Base-by-base conservation (phyloP, 352 stramenopile genomes). In the Pythium aristosporum region DNA sequence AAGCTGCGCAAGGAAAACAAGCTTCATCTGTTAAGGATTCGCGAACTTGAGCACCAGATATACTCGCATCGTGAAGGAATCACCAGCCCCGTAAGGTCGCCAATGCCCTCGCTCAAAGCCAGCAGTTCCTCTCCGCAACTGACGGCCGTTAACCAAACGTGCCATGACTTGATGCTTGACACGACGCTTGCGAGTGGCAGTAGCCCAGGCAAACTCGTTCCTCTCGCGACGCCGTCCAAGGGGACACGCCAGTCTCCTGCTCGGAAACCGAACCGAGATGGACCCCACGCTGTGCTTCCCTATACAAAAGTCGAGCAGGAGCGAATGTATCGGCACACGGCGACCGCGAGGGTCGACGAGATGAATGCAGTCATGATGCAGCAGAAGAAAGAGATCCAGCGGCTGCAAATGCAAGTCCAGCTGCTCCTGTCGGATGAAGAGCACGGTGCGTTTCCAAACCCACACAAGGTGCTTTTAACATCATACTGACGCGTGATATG, bases 1-100 rank as follows among this genome's bases (percentile, higher is more conserved):
- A 75, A 81, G 42, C 57, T 92, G 1, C 77, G 83, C 0, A 92
- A 91, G 57, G 77, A 91, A 32, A 90, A 89, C 64, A 94, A 92
- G 37, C 57, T 72, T 1, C 58, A 87, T n/a, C 57, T 76, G 46
- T 72, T 88, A 25, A 80, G 83, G 57, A 87, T 87, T 52, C 83
- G 82, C 18, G 83, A 90, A 39, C 59, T 93, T 1, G 85, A 93
- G 52, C 74, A 81, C 41, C 48, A 57, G 16, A 37, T 75, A 13
- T 67, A 52, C 16, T 41, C 56, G 9, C 62, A 67, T 7, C 39
- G 44, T n/a, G 61, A 64, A 58, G 18, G 47, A 41, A 3, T 25
- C n/a, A 23, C 47, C 16, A 69, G 63, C 21, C 63, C 63, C 0
- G 2, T 43, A 3, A 64, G 61, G 30, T 58, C 58, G 16, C 47